Conservation (phyloP, 305 asterid species). For the Solanum hybrid region DNA sequence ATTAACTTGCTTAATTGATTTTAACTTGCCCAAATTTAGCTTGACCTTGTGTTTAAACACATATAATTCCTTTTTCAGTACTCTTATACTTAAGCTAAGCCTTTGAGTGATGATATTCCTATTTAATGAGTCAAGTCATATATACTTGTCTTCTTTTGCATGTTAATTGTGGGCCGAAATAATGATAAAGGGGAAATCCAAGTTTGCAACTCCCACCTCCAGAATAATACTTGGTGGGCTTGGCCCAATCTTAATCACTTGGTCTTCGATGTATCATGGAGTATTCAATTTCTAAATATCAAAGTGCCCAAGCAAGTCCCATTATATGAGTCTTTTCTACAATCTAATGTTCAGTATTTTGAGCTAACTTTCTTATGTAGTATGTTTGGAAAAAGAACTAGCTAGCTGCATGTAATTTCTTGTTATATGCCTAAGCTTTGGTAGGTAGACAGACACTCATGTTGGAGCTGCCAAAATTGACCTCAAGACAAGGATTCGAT, state of each 20-base stretch:
- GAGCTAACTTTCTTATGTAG: background rate
- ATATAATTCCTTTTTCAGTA: background rate
- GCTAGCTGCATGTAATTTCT: background rate
- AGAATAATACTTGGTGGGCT: background rate
- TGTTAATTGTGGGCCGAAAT: background rate
- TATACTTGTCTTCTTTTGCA: background rate
- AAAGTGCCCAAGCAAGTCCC: background rate
- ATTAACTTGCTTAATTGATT: background rate
- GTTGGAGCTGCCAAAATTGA: background rate
- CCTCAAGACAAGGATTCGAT: background rate
- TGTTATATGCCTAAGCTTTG: background rate
- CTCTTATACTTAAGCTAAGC: background rate
- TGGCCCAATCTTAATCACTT: background rate
- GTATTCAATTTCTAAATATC: background rate
- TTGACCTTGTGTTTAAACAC: background rate
- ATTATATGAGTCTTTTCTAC: background rate
- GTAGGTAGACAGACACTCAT: background rate
- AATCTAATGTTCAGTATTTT: background rate
- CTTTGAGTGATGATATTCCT: background rate
- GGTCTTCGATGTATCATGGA: background rate
- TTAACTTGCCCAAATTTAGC: background rate
- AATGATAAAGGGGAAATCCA: background rate
- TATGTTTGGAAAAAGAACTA: background rate
- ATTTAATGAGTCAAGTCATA: background rate
- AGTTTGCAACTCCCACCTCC: background rate